Evolutionary conservation across 2,329 filamentous ascomycete genomes (phyloP).

Genomic region (Blumeria hordei): DNA sequence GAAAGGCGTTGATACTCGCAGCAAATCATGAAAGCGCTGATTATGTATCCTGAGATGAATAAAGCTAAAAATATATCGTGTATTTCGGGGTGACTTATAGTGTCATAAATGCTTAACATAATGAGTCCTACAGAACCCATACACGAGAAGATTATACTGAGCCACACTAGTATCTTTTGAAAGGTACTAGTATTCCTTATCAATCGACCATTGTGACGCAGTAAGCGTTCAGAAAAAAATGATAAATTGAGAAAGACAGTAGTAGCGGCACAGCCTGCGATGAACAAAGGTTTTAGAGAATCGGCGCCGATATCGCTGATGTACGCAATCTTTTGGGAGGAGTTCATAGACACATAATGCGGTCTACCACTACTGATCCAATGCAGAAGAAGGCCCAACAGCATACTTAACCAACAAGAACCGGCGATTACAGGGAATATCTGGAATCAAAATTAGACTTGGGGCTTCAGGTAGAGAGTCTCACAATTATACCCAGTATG

Average conservation of each 20-base stretch:
- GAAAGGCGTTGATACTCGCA: slow-evolving; percentile 74
- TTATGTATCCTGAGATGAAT: slow-evolving; percentile 68
- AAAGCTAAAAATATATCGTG: slow-evolving; percentile 59
- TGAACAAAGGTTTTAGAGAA: slow-evolving; percentile 52
- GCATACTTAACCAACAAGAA: slow-evolving; percentile 18
- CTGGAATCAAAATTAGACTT: slow-evolving; percentile 12
- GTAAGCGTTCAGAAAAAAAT: slow-evolving; percentile 61
- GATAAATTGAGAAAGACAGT: slow-evolving; percentile 60
- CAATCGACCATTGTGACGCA: slow-evolving; percentile 60
- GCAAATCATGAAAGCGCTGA: slow-evolving; percentile 74
- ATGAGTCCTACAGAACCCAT: slow-evolving; percentile 61
- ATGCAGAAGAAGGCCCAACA: slow-evolving; percentile 14
- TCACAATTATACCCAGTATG: slow-evolving; percentile 21
- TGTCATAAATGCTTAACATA: slow-evolving; percentile 68
- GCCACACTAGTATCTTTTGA: slow-evolving; percentile 36
- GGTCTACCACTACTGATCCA: slow-evolving; percentile 35
- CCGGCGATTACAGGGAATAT: slow-evolving; percentile 46
- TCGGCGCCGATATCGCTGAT: slow-evolving; percentile 42
- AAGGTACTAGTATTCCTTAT: slow-evolving; percentile 40
- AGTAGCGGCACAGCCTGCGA: slow-evolving; percentile 44
- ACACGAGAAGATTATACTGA: slow-evolving; percentile 44
- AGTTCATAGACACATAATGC: slow-evolving; percentile 35
- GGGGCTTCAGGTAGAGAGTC: neutral
- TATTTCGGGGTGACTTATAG: slow-evolving; percentile 34
- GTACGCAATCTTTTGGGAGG: slow-evolving; percentile 38